A percentile compares a stretch with the other conserved stretches of the same genome.
Evolutionary conservation across 1,139 yeast genomes (phyloP).

Genomic region (Yamadazyma atmosphaerica): DNA sequence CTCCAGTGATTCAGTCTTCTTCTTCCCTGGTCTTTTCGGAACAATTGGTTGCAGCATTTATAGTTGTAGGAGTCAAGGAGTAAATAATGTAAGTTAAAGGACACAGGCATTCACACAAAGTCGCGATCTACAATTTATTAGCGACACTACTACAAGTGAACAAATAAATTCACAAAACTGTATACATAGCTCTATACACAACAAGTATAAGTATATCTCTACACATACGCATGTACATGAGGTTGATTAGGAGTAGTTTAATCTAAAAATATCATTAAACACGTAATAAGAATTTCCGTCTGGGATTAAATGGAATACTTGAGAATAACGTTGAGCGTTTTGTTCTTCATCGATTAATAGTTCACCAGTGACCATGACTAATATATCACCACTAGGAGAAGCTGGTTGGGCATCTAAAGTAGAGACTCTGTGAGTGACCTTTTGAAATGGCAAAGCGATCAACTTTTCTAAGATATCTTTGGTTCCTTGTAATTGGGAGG

Average conservation of each 20-base stretch:
- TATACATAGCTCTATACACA: not conserved
- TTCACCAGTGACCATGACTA: slow-evolving; percentile 98
- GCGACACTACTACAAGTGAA: not conserved
- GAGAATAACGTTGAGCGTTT: slow-evolving; percentile 94
- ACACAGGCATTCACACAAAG: not conserved
- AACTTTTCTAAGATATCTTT: slow-evolving; percentile 90
- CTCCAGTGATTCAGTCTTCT: not conserved
- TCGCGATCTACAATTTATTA: not conserved
- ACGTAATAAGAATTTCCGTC: slow-evolving; percentile 91
- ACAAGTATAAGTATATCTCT: not conserved
- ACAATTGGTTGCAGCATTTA: slow-evolving; percentile 15
- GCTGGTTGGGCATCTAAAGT: slow-evolving; percentile 99
- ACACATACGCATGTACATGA: not conserved
- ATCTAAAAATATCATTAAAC: slow-evolving; percentile 94
- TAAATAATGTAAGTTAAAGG: not conserved
- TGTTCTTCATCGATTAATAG: slow-evolving; percentile 89
- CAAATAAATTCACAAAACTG: not conserved
- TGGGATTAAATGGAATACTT: slow-evolving; percentile 94
- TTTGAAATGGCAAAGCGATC: slow-evolving; percentile 81
- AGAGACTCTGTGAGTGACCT: slow-evolving; percentile 89
- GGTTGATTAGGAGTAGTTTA: slow-evolving; percentile 58
- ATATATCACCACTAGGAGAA: slow-evolving; percentile 87
- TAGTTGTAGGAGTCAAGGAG: not conserved
- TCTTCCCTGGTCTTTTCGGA: slow-evolving; percentile 21
- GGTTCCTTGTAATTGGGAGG: slow-evolving; percentile 92